Evolutionary conservation across 1,284 basidiomycete genomes (phyloP).

Genomic region (Sphagnurus paluster): DNA sequence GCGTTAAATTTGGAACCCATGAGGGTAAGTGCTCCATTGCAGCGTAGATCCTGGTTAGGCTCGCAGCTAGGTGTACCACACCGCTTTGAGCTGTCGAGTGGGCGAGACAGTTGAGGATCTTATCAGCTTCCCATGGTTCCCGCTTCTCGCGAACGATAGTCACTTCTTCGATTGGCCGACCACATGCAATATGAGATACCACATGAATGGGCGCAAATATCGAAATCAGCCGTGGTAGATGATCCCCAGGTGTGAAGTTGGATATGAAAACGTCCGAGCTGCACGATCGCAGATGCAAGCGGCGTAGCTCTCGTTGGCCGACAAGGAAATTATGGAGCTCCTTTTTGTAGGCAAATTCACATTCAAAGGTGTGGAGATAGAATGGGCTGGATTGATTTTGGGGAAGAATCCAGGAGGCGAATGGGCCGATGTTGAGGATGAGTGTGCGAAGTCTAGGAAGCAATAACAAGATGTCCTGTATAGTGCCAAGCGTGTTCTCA

Average conservation of each 20-base stretch:
- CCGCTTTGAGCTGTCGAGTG: slow-evolving; percentile 17
- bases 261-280: neutral
- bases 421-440: slow-evolving; percentile 18
- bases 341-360: slow-evolving; percentile 17
- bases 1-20: slow-evolving; percentile 16
- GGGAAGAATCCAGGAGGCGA: slow-evolving; percentile 24
- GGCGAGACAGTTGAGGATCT: slow-evolving; percentile 19
- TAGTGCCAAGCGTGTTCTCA: slow-evolving; percentile 23
- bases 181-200: slow-evolving; percentile 19
- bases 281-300: slow-evolving; percentile 9
- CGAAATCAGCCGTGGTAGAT: slow-evolving; percentile 18
- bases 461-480: slow-evolving; percentile 20
- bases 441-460: slow-evolving; percentile 22
- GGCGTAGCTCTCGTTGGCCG: slow-evolving; percentile 14
- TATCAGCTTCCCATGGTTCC: slow-evolving; percentile 1
- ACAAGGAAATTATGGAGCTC: slow-evolving; percentile 17
- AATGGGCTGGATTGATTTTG: slow-evolving; percentile 17
- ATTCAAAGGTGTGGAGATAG: slow-evolving; percentile 19
- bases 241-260: neutral
- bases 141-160: slow-evolving; percentile 12
- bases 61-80: slow-evolving; percentile 19
- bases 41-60: slow-evolving; percentile 19
- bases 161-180: slow-evolving; percentile 20
- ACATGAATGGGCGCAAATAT: slow-evolving; percentile 20
- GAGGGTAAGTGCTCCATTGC: slow-evolving; percentile 18